Evolutionary conservation across 495 filamentous ascomycete species (phyloP).

Genomic region (Xylaria flabelliformis): DNA sequence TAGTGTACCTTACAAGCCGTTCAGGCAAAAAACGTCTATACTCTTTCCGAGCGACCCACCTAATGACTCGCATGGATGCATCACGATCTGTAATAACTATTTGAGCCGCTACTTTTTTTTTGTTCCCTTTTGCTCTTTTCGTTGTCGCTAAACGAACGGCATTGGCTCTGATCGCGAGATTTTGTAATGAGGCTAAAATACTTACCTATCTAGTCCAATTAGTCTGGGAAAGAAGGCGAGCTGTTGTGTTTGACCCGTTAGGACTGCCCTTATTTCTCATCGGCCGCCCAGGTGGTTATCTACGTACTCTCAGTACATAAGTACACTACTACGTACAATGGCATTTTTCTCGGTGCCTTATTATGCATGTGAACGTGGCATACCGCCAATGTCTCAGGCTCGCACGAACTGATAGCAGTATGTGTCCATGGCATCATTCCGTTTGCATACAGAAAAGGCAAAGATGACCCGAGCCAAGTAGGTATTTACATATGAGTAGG

Average conservation of each 20-base stretch:
- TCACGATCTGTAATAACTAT: constrained; percentile 9
- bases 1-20: not conserved
- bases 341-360: not conserved
- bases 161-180: not conserved
- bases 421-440: not conserved
- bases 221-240: not conserved
- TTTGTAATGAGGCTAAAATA: not conserved
- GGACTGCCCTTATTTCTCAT: not conserved
- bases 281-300: too few species aligned
- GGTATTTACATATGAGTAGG: not conserved
- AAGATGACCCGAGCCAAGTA: constrained; percentile 3
- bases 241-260: not conserved
- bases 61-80: constrained; percentile 25
- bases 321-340: not conserved
- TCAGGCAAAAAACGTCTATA: not conserved
- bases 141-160: not conserved
- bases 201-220: not conserved
- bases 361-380: not conserved
- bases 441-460: not conserved
- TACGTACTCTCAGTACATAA: too few species aligned
- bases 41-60: constrained; percentile 9
- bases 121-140: not conserved
- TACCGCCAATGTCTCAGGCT: not conserved
- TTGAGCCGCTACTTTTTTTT: not conserved
- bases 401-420: not conserved